A percentile compares a stretch with the other conserved stretches of the same genome.
These are phyloP conservation scores for Plasmopara muralis DNA, from an alignment of 352 stramenopile species.

Conservation along the genomic window DNA sequence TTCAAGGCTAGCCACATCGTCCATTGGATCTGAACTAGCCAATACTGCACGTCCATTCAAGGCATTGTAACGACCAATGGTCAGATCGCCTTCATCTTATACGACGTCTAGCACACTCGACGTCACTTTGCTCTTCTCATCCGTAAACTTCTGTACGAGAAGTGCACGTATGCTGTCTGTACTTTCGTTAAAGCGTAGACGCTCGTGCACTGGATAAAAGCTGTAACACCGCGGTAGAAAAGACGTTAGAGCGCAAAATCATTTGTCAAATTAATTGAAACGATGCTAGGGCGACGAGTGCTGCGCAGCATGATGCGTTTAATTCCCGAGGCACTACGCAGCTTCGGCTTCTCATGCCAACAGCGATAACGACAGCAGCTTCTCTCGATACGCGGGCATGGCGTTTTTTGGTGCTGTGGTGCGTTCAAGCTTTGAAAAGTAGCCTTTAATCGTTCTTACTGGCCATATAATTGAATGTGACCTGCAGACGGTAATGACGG, in stretches of 20 bases:
- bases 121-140: constrained; percentile 9
- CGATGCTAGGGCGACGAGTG: constrained; percentile 19
- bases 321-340: constrained; percentile 23
- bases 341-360: constrained; percentile 21
- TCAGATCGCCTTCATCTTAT: constrained; percentile 82
- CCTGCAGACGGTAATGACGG: constrained; percentile 56
- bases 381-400: constrained; percentile 74
- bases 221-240: no score
- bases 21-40: constrained; percentile 8
- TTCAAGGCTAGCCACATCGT: constrained; percentile 46
- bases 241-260: no score
- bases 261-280: background rate
- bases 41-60: constrained; percentile 29
- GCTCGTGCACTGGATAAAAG: constrained; percentile 73
- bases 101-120: constrained; percentile 59
- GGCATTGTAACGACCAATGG: constrained; percentile 57
- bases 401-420: constrained; percentile 79
- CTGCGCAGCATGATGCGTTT: constrained; percentile 16
- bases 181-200: constrained; percentile 72
- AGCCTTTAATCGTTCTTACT: background rate
- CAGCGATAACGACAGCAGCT: constrained; percentile 46
- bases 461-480: background rate
- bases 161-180: constrained; percentile 32
- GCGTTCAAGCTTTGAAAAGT: constrained; percentile 12
- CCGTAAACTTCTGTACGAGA: constrained; percentile 17